Evolutionary conservation across 106 monocot species (phyloP), one percentile per base, ranked within the genome.

Genomic region (Apostasia ramifera): DNA sequence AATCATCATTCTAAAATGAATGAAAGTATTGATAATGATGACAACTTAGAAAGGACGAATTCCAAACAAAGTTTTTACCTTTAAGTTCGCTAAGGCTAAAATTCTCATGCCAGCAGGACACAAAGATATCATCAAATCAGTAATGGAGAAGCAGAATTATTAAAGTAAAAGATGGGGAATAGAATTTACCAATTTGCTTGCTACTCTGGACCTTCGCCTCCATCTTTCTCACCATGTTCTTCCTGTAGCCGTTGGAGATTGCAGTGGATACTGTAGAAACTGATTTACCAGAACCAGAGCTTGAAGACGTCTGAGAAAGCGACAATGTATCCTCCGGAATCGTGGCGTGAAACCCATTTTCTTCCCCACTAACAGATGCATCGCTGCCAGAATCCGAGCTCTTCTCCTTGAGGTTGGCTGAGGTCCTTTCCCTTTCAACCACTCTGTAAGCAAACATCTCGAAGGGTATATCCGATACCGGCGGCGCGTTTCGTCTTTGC

Each of bases 371-470:
- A 3, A 80, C 4, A 1, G 84, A 38, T 2, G 50, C 81, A 4
- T 94, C 90, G 42, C 84, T 94, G 4, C 80, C 79, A 5, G 86
- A 84, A 7, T 89, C 86, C 8, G 79, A 77, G 46, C 68, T 80
- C 74, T 69, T 82, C 7, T 89, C 90, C 56, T 76, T 86, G 52
- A 56, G 47, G 47, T 71, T 82, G 40, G 10, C 15, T 58, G n/a
- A 66, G 52, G 41, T 81, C 59, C 59, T 83, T 66, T 80, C 84
- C 71, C 85, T 86, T 76, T 86, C 85, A 14, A 70, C 26, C 50
- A 81, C 78, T 68, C 73, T 82, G 68, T 81, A 86, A 61, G 81
- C 72, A 73, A 78, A 86, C 78, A 86, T 79, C 71, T 86, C 79
- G 64, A 86, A 82, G 0, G 81, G 85, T 44, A 86, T 76, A 2